Evolutionary conservation across 805 yeast species (phyloP).

Genomic region (Suhomyces sp.): DNA sequence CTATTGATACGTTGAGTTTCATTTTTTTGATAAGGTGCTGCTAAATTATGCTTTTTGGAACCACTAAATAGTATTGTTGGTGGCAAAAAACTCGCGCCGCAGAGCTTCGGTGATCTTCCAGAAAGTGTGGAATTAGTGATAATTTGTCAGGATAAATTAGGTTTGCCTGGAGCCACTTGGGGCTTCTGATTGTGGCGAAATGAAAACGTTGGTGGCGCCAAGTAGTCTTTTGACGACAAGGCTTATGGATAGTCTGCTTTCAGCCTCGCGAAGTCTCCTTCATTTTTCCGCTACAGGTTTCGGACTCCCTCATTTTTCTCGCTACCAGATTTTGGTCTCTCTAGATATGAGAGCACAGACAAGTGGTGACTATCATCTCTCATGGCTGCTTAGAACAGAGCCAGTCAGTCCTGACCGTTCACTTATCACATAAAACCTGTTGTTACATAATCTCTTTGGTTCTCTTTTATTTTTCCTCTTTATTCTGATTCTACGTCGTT

Average conservation of each 20-base stretch:
- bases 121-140: background rate
- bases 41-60: background rate
- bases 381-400: background rate
- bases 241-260: background rate
- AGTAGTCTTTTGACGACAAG: background rate
- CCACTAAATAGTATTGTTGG: background rate
- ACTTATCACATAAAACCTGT: too few species aligned
- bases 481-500: background rate
- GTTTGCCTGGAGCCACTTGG: background rate
- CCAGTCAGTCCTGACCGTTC: background rate
- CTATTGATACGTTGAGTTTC: slow-evolving; percentile 19
- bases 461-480: background rate
- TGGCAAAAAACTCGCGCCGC: background rate
- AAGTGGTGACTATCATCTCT: too few species aligned
- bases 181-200: background rate
- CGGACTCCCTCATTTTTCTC: background rate
- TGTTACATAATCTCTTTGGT: too few species aligned
- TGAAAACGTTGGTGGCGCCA: background rate
- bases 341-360: background rate
- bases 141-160: background rate
- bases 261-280: background rate
- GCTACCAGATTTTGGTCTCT: background rate
- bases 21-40: slow-evolving; percentile 7
- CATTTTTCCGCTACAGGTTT: background rate
- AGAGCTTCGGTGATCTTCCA: background rate